Evolutionary conservation across 176 grass and related monocot species (phyloP).

Genomic region (Melocanna baccifera): DNA sequence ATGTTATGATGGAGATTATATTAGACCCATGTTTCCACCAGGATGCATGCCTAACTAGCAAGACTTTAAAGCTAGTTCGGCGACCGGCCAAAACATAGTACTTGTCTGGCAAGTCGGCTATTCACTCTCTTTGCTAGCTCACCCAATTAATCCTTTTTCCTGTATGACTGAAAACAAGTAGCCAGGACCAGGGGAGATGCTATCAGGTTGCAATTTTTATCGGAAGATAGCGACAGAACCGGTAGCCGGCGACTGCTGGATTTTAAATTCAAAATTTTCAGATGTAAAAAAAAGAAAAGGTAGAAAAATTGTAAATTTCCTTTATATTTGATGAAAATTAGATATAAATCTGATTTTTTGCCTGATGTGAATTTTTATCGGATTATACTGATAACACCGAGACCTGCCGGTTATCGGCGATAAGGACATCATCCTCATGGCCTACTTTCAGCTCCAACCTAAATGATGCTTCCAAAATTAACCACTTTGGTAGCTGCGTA

Average conservation of each 20-base stretch:
- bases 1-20: not conserved
- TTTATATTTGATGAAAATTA: no score
- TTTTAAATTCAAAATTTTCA: no score
- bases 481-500: constrained; percentile 22
- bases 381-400: no score
- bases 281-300: no score
- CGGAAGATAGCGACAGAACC: no score
- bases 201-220: no score
- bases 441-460: constrained; percentile 40
- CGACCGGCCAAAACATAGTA: not conserved
- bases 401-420: no score
- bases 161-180: constrained; percentile 13
- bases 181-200: not conserved
- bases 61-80: not conserved
- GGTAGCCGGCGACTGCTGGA: no score
- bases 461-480: constrained; percentile 43
- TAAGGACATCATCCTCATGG: constrained; percentile 21
- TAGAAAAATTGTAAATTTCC: no score
- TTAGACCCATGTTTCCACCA: not conserved
- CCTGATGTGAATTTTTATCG: no score
- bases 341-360: no score
- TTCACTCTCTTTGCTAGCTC: constrained; percentile 21
- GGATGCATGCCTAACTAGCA: constrained; percentile 12
- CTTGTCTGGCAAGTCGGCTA: not conserved
- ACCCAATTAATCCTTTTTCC: constrained; percentile 1